These are phyloP conservation scores for Sporobolomyces phaffii DNA, from an alignment of 768 basidiomycete species.

Conservation along the genomic window DNA sequence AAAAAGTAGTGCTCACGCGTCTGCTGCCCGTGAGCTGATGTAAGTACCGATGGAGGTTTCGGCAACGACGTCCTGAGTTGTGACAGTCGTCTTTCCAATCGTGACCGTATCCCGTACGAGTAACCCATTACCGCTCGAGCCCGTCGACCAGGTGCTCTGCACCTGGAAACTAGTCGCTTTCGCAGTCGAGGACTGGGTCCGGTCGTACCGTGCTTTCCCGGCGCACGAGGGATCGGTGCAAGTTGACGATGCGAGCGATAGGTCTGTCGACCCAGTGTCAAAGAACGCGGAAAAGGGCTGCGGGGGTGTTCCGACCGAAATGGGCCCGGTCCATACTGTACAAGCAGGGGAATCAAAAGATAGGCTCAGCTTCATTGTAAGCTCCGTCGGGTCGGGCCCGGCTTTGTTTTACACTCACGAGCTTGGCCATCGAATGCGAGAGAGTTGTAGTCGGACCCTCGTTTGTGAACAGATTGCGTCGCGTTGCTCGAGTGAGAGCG, in stretches of 20 bases:
- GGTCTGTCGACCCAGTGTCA: conserved; percentile 44
- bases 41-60: neutral
- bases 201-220: conserved; percentile 1
- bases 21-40: neutral
- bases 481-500: no score
- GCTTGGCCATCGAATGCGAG: neutral
- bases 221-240: neutral
- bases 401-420: no score
- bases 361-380: neutral
- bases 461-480: neutral
- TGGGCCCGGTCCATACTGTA: conserved; percentile 24
- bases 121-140: neutral
- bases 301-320: conserved; percentile 44
- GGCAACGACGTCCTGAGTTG: neutral
- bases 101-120: conserved; percentile 18
- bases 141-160: neutral
- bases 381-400: no score
- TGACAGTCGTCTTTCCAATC: neutral
- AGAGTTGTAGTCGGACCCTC: neutral
- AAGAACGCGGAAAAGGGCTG: conserved; percentile 44
- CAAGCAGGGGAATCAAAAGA: neutral
- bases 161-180: neutral
- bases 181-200: neutral
- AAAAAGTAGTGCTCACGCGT: neutral
- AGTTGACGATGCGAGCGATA: neutral